These are phyloP conservation scores for Tritrichomonas foetus DNA, from an alignment of 208 protist species.

Conservation along the genomic window DNA sequence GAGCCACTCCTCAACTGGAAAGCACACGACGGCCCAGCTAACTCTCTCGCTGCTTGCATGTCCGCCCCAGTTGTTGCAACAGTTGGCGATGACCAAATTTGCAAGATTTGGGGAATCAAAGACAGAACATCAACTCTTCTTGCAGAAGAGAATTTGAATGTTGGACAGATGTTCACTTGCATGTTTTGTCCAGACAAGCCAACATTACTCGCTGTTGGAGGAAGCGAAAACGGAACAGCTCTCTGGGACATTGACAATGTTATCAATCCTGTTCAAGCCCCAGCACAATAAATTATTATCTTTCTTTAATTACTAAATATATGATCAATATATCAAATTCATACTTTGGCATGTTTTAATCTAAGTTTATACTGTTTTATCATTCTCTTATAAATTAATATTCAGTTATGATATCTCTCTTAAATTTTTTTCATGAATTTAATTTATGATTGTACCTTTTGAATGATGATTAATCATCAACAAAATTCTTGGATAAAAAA, in stretches of 20 bases:
- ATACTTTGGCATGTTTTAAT: no score
- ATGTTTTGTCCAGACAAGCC: constrained; percentile 27
- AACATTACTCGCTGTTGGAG: constrained; percentile 11
- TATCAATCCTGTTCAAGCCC: no score
- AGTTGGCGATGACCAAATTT: not conserved
- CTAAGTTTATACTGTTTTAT: no score
- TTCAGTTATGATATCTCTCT: no score
- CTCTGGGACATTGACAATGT: not conserved
- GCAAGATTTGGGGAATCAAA: not conserved
- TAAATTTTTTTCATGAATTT: no score
- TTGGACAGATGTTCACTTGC: not conserved
- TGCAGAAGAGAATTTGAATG: not conserved
- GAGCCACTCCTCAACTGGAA: not conserved
- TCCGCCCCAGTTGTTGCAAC: not conserved
- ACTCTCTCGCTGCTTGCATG: not conserved
- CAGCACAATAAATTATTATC: no score
- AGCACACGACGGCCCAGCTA: not conserved
- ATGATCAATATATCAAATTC: no score
- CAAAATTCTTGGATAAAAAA: no score
- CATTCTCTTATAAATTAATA: no score
- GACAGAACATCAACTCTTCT: not conserved
- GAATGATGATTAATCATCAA: no score
- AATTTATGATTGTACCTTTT: no score
- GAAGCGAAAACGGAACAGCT: not conserved
- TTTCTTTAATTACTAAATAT: no score